These are phyloP conservation scores for Cladophialophora exuberans DNA, from an alignment of 2,329 filamentous ascomycete genomes.

Conservation along the genomic window DNA sequence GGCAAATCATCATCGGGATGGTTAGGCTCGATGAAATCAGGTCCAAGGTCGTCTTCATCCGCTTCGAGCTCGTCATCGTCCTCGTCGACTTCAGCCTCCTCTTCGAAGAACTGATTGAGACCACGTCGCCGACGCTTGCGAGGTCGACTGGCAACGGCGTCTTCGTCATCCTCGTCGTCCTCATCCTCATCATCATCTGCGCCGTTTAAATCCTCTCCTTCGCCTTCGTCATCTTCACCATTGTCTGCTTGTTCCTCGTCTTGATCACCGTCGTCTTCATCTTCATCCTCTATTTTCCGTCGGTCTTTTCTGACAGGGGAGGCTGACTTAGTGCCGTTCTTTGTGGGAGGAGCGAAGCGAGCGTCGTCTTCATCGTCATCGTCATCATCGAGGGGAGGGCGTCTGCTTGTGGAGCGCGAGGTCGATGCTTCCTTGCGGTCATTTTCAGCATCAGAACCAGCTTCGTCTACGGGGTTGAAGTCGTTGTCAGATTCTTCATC, in stretches of 20 bases:
- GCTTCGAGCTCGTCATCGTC: slow-evolving; percentile 86
- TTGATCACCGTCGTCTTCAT: slow-evolving; percentile 52
- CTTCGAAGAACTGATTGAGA: slow-evolving; percentile 90
- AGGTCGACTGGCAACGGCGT: slow-evolving; percentile 62
- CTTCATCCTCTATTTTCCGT: slow-evolving; percentile 48
- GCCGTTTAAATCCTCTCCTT: slow-evolving; percentile 45
- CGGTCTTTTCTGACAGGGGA: slow-evolving; percentile 21
- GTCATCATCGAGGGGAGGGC: slow-evolving; percentile 15
- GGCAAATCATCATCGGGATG: slow-evolving; percentile 86
- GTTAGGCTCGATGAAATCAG: slow-evolving; percentile 84
- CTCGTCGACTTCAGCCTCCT: slow-evolving; percentile 95
- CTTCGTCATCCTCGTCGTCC: slow-evolving; percentile 50
- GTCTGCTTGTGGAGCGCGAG: slow-evolving; percentile 26
- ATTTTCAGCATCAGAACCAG: slow-evolving; percentile 73
- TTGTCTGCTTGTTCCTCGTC: slow-evolving; percentile 42
- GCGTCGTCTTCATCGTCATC: slow-evolving; percentile 28
- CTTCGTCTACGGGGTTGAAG: slow-evolving; percentile 81
- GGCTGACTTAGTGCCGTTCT: slow-evolving; percentile 20
- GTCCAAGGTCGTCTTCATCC: slow-evolving; percentile 85
- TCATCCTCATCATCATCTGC: slow-evolving; percentile 58
- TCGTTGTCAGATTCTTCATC: slow-evolving; percentile 74
- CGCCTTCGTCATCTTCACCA: slow-evolving; percentile 46
- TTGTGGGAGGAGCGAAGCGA: slow-evolving; percentile 7
- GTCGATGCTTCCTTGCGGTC: slow-evolving; percentile 38
- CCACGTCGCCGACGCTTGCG: slow-evolving; percentile 75